These are phyloP conservation scores for Vickermania spadyakhi DNA, from an alignment of 208 protist species.

Conservation along the genomic window DNA sequence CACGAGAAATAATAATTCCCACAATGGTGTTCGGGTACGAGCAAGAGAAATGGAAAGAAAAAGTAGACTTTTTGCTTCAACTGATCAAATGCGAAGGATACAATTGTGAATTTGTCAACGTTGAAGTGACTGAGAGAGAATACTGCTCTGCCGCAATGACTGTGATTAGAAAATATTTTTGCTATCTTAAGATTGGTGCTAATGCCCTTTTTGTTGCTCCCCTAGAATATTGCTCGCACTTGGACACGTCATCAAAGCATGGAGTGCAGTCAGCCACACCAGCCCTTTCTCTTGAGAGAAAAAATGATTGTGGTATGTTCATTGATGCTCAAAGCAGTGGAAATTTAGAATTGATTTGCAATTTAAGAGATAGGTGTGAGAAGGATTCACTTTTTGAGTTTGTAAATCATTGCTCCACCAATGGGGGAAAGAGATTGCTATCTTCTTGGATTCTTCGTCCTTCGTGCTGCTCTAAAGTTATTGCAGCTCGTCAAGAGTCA, in stretches of 20 bases:
- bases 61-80: neutral
- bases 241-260: no score
- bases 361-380: constrained; percentile 63
- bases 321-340: constrained; percentile 60
- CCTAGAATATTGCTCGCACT: no score
- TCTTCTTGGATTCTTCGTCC: constrained; percentile 78
- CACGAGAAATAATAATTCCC: constrained; percentile 70
- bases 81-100: constrained; percentile 62
- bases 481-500: constrained; percentile 44
- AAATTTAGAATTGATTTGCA: constrained; percentile 76
- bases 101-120: constrained; percentile 22
- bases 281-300: constrained; percentile 32
- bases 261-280: no score
- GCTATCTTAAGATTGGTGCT: no score
- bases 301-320: constrained; percentile 49
- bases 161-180: no score
- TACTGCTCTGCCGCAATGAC: no score
- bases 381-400: constrained; percentile 55
- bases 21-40: neutral
- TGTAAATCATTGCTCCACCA: constrained; percentile 63
- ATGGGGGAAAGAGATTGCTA: constrained; percentile 73
- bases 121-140: no score
- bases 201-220: no score
- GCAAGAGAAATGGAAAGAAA: constrained; percentile 7
- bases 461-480: constrained; percentile 39